Percentiles rank a stretch among this genome's conserved stretches.
These are phyloP conservation scores for Tetrastigma voinierianum DNA, from an alignment of 164 flowering plant genomes.

Conservation along the genomic window DNA sequence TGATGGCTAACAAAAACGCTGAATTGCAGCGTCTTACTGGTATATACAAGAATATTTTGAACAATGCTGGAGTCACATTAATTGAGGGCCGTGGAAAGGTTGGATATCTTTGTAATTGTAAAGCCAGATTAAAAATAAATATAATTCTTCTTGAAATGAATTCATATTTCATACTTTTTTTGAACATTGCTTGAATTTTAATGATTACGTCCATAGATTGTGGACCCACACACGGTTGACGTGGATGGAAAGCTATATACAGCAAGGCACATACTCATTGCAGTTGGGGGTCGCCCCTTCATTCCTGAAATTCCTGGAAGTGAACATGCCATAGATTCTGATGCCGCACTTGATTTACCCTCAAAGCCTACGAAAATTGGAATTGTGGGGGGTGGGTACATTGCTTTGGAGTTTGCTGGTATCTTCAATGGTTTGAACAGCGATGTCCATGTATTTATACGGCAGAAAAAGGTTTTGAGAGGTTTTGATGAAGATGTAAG, in stretches of 20 bases:
- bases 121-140: slow-evolving; percentile 15
- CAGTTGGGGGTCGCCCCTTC: slow-evolving; percentile 95
- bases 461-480: slow-evolving; percentile 83
- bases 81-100: slow-evolving; percentile 99
- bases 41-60: slow-evolving; percentile 84
- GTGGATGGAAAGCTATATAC: slow-evolving; percentile 87
- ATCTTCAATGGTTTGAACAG: slow-evolving; percentile 90
- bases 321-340: slow-evolving; percentile 91
- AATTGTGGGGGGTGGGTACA: slow-evolving; percentile 95
- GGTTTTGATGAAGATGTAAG: slow-evolving; percentile 98
- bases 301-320: slow-evolving; percentile 92
- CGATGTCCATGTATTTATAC: slow-evolving; percentile 92
- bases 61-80: slow-evolving; percentile 73
- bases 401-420: slow-evolving; percentile 96
- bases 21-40: slow-evolving; percentile 95
- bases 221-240: slow-evolving; percentile 89
- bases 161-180: background rate
- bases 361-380: slow-evolving; percentile 86
- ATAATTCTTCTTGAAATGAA: background rate
- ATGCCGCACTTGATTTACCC: slow-evolving; percentile 96
- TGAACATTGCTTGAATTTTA: slow-evolving; percentile 1
- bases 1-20: slow-evolving; percentile 96
- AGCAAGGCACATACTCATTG: slow-evolving; percentile 78
- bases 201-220: slow-evolving; percentile 45
- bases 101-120: slow-evolving; percentile 18